Base-by-base conservation (phyloP, 768 basidiomycete species). In the Lactifluus volemus region DNA sequence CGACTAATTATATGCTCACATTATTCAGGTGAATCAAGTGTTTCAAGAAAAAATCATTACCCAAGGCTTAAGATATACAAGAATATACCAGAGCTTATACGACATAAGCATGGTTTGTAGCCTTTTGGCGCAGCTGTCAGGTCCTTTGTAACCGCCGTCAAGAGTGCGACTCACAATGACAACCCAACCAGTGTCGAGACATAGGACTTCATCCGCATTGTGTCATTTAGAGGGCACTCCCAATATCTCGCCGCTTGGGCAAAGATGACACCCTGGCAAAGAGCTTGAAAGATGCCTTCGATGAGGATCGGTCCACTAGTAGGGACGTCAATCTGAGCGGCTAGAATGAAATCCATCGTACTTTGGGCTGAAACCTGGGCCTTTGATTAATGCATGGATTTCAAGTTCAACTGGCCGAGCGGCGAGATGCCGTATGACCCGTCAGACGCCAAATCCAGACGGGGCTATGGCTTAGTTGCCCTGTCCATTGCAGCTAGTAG, bases 201-300 rank as follows among this genome's bases (percentile, higher is more conserved):
- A 59, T 78, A 81, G 2, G 67, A 47, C 39, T 75, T 75, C 66
- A 79, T 77, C 32, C 68, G 63, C 51, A 73, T 59, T 1, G 79
- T 74, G 68, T 83, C 81, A 51, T 78, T 76, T n/a, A 67, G 68
- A 58, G 73, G 77, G 30, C 73, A 73, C 56, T 73, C 68, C 70
- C 74, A 75, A 79, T 64, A 70, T 38, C 68, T 69, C 39, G 63
- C 56, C 7, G 67, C 65, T 66, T 71, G 70, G 3, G 69, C 64
- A n/a, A 70, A 68, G 30, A 71, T 68, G 36, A 71, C 65, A 54
- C 70, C 70, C 59, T 80, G 73, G 30, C 78, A 75, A 53, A 83
- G 75, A 5, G 78, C 77, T 56, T 82, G 80, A 15, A 81, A 51
- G 25, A 82, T 69, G 12, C 74, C 76, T 63, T 76, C 76, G 42